Percentiles rank a stretch among this genome's conserved stretches.
Conservation (phyloP, 179 eudicot genomes). For the Beta lomatogona region DNA sequence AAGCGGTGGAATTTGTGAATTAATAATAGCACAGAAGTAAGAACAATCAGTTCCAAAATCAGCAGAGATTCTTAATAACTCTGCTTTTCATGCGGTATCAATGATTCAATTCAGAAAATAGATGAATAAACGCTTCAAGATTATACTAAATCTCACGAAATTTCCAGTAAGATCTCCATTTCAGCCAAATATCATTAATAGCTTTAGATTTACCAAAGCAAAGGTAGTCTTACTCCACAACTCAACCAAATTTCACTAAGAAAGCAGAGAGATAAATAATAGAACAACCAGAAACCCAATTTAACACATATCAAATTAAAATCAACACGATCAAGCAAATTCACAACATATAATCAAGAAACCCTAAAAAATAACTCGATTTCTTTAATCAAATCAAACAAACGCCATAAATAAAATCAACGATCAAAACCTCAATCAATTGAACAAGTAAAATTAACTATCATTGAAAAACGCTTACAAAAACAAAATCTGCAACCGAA, state of each 20-base stretch:
- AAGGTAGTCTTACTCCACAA: neutral
- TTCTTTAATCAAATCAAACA: neutral
- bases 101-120: too few relatives aligned
- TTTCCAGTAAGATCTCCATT: neutral
- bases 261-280: neutral
- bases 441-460: neutral
- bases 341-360: neutral
- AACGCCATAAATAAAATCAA: neutral
- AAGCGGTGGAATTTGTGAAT: too few relatives aligned
- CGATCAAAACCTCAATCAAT: neutral
- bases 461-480: neutral
- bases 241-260: neutral
- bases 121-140: neutral
- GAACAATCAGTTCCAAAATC: neutral
- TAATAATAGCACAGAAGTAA: neutral
- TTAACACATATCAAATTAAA: neutral
- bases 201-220: neutral
- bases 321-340: neutral
- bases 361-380: conserved; percentile 4
- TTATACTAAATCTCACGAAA: neutral
- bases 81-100: neutral
- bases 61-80: neutral
- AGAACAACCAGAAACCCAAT: neutral
- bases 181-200: neutral
- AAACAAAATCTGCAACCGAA: neutral